Conservation (phyloP, 1,139 yeast genomes). For the Lodderomyces beijingensis region DNA sequence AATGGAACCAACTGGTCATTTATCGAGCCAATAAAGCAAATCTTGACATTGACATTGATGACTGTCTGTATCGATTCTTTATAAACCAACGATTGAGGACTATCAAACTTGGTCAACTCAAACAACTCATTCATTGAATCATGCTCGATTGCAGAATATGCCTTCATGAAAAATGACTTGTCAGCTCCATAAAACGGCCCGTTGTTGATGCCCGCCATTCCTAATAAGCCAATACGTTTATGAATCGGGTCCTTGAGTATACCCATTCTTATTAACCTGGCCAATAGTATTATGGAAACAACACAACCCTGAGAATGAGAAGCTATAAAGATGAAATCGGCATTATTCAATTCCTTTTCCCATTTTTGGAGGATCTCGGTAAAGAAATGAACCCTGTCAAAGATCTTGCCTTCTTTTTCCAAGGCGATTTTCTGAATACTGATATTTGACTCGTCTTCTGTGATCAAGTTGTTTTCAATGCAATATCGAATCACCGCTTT, state of each 20-base stretch:
- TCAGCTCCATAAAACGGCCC: constrained; percentile 94
- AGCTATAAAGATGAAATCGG: constrained; percentile 85
- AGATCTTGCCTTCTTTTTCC: constrained; percentile 88
- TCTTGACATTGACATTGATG: constrained; percentile 66
- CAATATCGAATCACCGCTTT: constrained; percentile 73
- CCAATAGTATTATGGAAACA: constrained; percentile 74
- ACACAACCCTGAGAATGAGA: constrained; percentile 97
- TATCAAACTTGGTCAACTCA: constrained; percentile 75
- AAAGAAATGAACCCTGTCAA: constrained; percentile 79
- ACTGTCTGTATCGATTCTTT: constrained; percentile 63
- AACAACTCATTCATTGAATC: constrained; percentile 82
- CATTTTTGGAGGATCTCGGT: constrained; percentile 68
- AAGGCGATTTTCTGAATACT: constrained; percentile 86
- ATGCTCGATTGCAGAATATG: constrained; percentile 85
- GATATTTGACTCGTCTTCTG: constrained; percentile 37
- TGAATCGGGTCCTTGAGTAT: constrained; percentile 46
- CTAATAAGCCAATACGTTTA: constrained; percentile 67
- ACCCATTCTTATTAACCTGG: constrained; percentile 68
- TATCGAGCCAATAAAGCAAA: constrained; percentile 79
- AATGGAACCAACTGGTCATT: constrained; percentile 92
- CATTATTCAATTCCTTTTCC: constrained; percentile 63
- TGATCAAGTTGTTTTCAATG: constrained; percentile 44
- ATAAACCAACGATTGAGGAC: constrained; percentile 67
- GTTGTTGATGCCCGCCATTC: constrained; percentile 93
- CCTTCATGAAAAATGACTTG: constrained; percentile 76